These are phyloP conservation scores for Cytospora leucostoma DNA, from an alignment of 2,329 filamentous ascomycete genomes.

Conservation along the genomic window DNA sequence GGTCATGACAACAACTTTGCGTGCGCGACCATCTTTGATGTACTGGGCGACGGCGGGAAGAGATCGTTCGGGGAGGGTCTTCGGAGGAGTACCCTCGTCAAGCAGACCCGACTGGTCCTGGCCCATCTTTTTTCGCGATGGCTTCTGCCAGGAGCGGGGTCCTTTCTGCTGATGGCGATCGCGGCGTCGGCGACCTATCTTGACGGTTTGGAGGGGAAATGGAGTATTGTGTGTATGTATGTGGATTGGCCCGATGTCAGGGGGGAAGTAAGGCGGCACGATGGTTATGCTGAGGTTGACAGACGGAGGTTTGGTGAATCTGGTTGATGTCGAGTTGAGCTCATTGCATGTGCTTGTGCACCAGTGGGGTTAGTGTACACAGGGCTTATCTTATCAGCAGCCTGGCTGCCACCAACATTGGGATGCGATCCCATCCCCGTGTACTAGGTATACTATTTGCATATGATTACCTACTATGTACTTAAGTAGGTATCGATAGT, in stretches of 20 bases:
- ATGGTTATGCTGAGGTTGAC: background rate
- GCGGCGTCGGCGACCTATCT: conserved; percentile 44
- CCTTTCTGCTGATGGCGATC: conserved; percentile 39
- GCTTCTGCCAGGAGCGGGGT: conserved; percentile 28
- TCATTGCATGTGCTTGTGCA: no score
- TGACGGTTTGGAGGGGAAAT: conserved; percentile 32
- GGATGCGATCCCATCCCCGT: no score
- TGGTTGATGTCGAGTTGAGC: no score
- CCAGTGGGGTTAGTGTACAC: no score
- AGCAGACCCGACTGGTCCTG: conserved; percentile 75
- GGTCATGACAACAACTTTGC: conserved; percentile 81
- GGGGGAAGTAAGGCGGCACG: background rate
- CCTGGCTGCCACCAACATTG: no score
- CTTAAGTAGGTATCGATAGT: no score
- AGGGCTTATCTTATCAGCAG: no score
- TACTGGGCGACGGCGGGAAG: conserved; percentile 77
- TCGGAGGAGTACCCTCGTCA: conserved; percentile 63
- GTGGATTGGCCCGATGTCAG: background rate
- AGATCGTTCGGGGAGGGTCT: conserved; percentile 67
- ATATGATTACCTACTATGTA: no score
- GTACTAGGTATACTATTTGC: no score
- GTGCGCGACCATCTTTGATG: conserved; percentile 68
- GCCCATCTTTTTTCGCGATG: conserved; percentile 67
- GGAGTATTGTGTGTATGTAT: background rate
- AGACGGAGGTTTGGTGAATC: no score